Conservation (phyloP, 2,329 filamentous ascomycete species). For the Colletotrichum ledebouriae region DNA sequence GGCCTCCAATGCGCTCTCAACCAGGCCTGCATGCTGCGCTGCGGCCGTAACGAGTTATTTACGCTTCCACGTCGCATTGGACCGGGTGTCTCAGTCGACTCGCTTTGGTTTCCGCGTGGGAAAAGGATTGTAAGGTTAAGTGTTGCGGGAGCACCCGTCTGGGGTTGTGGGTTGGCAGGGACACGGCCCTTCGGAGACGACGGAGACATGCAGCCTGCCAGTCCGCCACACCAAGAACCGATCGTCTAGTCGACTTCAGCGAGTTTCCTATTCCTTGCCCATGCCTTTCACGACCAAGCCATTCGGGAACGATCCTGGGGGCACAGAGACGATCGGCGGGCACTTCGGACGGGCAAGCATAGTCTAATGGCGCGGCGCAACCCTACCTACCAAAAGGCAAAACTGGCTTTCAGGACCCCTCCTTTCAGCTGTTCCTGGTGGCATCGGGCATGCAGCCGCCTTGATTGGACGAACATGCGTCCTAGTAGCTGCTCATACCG, state of each 20-base stretch:
- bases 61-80: conserved; percentile 10
- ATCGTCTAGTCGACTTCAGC: conserved; percentile 1
- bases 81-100: not conserved
- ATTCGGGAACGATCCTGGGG: not conserved
- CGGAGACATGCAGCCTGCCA: conserved; percentile 20
- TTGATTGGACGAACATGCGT: conserved; percentile 24
- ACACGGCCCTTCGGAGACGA: conserved; percentile 39
- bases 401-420: conserved; percentile 18
- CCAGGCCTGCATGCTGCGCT: not conserved
- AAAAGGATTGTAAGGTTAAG: not conserved
- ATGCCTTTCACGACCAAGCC: not conserved
- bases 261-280: not conserved
- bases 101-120: conserved; percentile 10
- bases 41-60: not conserved
- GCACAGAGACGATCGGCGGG: conserved; percentile 34
- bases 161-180: conserved; percentile 18
- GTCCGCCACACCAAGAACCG: conserved; percentile 8
- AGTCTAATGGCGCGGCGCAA: conserved; percentile 19
- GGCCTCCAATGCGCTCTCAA: not conserved
- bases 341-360: conserved; percentile 30
- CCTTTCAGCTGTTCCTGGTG: conserved; percentile 1
- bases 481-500: conserved; percentile 4
- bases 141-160: conserved; percentile 38
- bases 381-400: not conserved
- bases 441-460: not conserved